Conservation (phyloP, 2,329 filamentous ascomycete genomes). For the Curvularia verruculosa region DNA sequence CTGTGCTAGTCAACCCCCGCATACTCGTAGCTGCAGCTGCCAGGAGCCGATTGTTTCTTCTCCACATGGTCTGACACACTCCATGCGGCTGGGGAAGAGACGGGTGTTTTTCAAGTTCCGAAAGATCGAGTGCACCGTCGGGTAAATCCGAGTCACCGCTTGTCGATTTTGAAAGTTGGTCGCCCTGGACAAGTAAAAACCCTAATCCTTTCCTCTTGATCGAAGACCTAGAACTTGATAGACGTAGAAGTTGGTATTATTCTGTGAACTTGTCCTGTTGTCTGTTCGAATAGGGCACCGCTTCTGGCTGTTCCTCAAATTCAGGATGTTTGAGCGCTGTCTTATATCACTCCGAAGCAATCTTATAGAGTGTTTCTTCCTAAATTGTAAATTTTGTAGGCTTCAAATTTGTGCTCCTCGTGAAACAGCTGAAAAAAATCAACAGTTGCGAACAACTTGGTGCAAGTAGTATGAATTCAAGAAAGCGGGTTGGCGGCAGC, state of each 20-base stretch:
- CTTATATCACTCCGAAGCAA: neutral
- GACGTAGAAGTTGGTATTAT: neutral
- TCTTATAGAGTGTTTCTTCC: too few species aligned
- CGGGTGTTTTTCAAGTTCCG: neutral
- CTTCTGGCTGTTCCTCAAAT: neutral
- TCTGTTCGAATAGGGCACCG: neutral
- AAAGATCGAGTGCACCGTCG: neutral
- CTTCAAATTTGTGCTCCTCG: too few species aligned
- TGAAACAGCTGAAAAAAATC: too few species aligned
- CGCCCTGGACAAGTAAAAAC: neutral
- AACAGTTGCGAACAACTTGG: too few species aligned
- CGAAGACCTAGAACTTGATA: neutral
- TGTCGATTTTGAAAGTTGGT: neutral
- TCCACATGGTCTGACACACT: neutral
- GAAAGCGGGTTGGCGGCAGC: neutral
- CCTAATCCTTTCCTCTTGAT: neutral
- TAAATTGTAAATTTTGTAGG: too few species aligned
- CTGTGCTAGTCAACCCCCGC: conserved; percentile 1
- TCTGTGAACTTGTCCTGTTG: neutral
- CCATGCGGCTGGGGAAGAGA: neutral
- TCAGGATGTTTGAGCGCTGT: neutral
- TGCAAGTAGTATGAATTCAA: too few species aligned
- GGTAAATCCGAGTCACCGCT: neutral
- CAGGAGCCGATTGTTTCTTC: neutral
- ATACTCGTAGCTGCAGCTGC: neutral